Evolutionary conservation across 768 basidiomycete species (phyloP).

Genomic region (Psilocybe cyanescens): DNA sequence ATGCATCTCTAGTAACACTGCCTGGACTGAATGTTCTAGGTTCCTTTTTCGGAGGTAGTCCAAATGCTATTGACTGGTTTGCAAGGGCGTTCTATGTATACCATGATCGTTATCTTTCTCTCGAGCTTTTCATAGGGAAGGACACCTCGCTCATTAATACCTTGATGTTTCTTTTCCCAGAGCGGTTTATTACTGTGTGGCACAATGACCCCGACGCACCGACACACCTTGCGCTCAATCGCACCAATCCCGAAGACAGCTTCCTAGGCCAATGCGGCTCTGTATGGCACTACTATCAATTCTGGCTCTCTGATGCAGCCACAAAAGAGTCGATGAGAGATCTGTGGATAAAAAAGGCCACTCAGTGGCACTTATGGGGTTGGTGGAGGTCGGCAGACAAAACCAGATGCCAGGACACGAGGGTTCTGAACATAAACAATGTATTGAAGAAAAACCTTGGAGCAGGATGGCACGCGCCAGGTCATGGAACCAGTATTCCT

Average conservation of each 20-base stretch:
- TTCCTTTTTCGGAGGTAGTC: constrained; percentile 59
- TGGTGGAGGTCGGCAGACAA: constrained; percentile 32
- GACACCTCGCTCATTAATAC: constrained; percentile 54
- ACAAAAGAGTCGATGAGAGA: constrained; percentile 23
- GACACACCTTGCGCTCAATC: constrained; percentile 23
- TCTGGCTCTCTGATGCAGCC: constrained; percentile 39
- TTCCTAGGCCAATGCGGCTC: constrained; percentile 42
- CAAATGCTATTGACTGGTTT: constrained; percentile 50
- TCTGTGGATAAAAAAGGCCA: constrained; percentile 24
- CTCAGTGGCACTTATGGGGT: constrained; percentile 24
- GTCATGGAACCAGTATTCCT: constrained; percentile 5
- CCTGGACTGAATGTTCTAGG: constrained; percentile 31
- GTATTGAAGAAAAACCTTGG: constrained; percentile 30
- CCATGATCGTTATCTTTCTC: constrained; percentile 52
- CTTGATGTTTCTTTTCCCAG: constrained; percentile 41
- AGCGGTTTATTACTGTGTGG: constrained; percentile 50
- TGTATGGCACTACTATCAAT: constrained; percentile 55
- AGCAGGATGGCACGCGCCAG: constrained; percentile 22
- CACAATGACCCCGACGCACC: constrained; percentile 31
- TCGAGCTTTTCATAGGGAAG: constrained; percentile 53
- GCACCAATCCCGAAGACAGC: constrained; percentile 21
- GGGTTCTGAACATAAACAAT: constrained; percentile 25
- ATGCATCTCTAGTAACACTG: too few species aligned
- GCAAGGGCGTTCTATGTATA: constrained; percentile 48
- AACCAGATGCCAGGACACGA: constrained; percentile 28